A percentile compares a stretch with the other conserved stretches of the same genome.
These are phyloP conservation scores for Gonapodya sp. DNA, from an alignment of 192 early-diverging fungal species.

Conservation along the genomic window DNA sequence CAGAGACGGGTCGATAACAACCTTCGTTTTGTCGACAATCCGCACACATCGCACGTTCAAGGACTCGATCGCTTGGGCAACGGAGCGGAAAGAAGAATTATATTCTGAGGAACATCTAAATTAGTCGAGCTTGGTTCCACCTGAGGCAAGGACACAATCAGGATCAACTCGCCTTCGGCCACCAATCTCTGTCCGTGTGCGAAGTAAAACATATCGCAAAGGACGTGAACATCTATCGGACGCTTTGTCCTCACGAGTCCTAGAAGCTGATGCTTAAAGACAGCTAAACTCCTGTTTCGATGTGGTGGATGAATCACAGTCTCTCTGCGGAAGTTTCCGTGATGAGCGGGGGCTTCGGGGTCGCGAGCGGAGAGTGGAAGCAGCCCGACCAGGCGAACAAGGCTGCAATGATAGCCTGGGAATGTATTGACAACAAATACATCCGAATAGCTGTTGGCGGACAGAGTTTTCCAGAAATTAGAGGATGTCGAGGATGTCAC, in stretches of 20 bases:
- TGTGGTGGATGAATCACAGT: not conserved
- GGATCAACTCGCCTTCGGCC: not conserved
- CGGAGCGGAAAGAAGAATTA: not conserved
- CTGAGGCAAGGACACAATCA: no score
- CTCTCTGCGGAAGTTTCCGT: not conserved
- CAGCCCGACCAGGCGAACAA: not conserved
- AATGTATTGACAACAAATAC: not conserved
- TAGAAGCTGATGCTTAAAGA: not conserved
- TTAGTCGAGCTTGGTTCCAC: no score
- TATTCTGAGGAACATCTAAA: no score
- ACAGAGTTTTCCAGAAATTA: no score
- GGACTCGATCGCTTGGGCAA: not conserved
- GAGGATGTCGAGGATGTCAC: no score
- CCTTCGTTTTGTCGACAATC: not conserved
- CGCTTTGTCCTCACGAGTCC: not conserved
- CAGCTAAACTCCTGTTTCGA: not conserved
- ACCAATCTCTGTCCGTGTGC: not conserved
- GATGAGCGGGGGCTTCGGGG: not conserved
- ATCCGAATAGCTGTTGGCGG: not conserved
- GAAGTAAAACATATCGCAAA: not conserved
- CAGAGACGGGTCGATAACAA: not conserved
- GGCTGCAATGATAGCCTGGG: not conserved
- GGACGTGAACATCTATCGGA: not conserved
- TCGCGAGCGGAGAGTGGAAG: not conserved
- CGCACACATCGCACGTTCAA: not conserved